phyloP scores from a whole-genome alignment of 2,329 filamentous ascomycete species.

The Penicillium glabrum region DNA sequence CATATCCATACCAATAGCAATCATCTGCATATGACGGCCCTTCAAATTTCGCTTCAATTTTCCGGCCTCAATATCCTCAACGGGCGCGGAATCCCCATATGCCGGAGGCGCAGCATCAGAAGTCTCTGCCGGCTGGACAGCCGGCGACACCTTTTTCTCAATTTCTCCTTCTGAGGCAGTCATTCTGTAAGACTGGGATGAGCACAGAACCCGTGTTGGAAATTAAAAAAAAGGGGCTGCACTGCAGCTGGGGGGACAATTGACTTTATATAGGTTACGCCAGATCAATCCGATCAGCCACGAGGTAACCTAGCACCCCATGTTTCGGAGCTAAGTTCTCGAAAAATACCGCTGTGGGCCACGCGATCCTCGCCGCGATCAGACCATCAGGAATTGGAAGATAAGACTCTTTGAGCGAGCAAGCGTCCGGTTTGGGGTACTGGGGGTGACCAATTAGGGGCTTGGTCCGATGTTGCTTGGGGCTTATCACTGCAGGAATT shows the following conservation, averaged over 20 bases:
- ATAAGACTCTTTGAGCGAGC: slow-evolving; percentile 1
- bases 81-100: background rate
- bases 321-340: background rate
- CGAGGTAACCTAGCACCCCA: background rate
- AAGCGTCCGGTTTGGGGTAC: background rate
- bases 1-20: slow-evolving; percentile 34
- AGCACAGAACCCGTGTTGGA: background rate
- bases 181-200: slow-evolving; percentile 2
- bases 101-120: background rate
- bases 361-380: background rate
- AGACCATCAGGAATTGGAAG: background rate
- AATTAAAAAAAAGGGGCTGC: background rate
- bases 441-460: background rate
- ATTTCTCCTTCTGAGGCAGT: slow-evolving; percentile 11
- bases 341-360: background rate
- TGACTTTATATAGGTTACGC: background rate
- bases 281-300: background rate
- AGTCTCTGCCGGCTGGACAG: slow-evolving; percentile 2
- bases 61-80: slow-evolving; percentile 11
- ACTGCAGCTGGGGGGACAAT: background rate
- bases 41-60: slow-evolving; percentile 30
- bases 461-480: background rate
- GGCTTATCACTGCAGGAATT: background rate
- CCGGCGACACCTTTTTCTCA: slow-evolving; percentile 13
- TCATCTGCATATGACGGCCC: slow-evolving; percentile 41